Evolutionary conservation across 148 eudicot genomes (phyloP).

Genomic region (Polygonum aviculare): DNA sequence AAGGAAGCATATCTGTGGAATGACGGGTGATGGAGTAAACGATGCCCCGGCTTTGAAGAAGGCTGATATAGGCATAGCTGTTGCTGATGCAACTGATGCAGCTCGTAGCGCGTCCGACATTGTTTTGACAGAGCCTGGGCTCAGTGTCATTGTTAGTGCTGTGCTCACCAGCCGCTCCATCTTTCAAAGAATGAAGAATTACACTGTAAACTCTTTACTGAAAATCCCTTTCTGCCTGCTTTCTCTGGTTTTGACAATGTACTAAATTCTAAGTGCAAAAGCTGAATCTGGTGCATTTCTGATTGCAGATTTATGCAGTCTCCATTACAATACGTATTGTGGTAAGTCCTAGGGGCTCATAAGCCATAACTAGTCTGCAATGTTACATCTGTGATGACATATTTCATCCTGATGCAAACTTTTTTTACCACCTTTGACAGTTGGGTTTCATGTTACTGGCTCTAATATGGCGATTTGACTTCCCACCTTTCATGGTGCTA

Average conservation of each 20-base stretch:
- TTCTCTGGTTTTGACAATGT: not conserved
- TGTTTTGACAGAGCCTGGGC: slow-evolving; percentile 75
- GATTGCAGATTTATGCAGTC: slow-evolving; percentile 50
- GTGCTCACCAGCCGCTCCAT: slow-evolving; percentile 73
- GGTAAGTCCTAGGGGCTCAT: slow-evolving; percentile 21
- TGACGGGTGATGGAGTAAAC: slow-evolving; percentile 90
- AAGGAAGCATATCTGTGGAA: slow-evolving; percentile 68
- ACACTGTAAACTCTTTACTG: slow-evolving; percentile 32
- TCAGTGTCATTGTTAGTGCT: slow-evolving; percentile 76
- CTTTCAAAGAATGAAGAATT: slow-evolving; percentile 77
- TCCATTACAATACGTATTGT: slow-evolving; percentile 50
- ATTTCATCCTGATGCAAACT: not conserved
- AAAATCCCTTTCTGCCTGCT: not conserved
- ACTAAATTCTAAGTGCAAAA: too few species aligned
- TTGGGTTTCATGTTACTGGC: slow-evolving; percentile 45
- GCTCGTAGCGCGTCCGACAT: slow-evolving; percentile 82
- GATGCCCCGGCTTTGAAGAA: slow-evolving; percentile 79
- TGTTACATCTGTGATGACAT: not conserved
- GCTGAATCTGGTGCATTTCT: not conserved
- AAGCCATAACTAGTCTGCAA: too few species aligned
- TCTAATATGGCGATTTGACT: slow-evolving; percentile 43
- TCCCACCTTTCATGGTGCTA: slow-evolving; percentile 54
- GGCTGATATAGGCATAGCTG: slow-evolving; percentile 81
- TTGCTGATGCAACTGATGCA: slow-evolving; percentile 86
- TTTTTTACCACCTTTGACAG: slow-evolving; percentile 9